Base-by-base conservation (phyloP, 805 yeast species). In the Candida namnaoensis region DNA sequence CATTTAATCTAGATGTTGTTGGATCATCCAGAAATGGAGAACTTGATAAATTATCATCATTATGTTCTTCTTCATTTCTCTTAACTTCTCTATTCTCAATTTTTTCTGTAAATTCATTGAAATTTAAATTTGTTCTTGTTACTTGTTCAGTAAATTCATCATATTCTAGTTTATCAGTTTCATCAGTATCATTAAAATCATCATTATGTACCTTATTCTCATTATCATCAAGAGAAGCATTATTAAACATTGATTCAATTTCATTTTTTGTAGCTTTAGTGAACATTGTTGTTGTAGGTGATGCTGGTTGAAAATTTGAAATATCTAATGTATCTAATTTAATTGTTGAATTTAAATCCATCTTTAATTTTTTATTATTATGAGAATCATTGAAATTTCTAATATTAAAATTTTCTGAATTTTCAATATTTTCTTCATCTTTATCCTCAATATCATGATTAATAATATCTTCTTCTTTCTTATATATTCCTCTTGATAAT, bases 281-380 rank as follows among this genome's bases (percentile, higher is more conserved):
- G 54, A 73, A 82, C 53, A 81, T 63, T 0, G 96, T 88, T 47
- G 83, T 72, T 0, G 96, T 88, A 1, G 95, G 95, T 0, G 95
- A 82, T 12, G 68, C 64, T 4, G 77, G 72, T 28, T 57, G 53
- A 26, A 45, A 45, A 13, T 47, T 47, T n/a, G 19, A 19, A 19
- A 52, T 39, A 25, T 32, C 38, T 8, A 38, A 36, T 28, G 40
- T 42, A 32, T 45, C 38, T 26, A 53, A 34, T 4, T 46, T 50
- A 11, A 51, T 50, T 2, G 63, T 57, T 5, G 57, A 51, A 36
- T 53, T 50, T 39, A 13, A 32, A 14, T 42, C 36, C 35, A 35
- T 4, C 24, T 13, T 38, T 36, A 26, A 7, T 34, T 37, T 12
- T 32, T 32, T 24, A 32, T 34, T n/a, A 41, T 34, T 11, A 19